Base-by-base conservation (phyloP, 1,284 basidiomycete species). In the Boletus sp. region DNA sequence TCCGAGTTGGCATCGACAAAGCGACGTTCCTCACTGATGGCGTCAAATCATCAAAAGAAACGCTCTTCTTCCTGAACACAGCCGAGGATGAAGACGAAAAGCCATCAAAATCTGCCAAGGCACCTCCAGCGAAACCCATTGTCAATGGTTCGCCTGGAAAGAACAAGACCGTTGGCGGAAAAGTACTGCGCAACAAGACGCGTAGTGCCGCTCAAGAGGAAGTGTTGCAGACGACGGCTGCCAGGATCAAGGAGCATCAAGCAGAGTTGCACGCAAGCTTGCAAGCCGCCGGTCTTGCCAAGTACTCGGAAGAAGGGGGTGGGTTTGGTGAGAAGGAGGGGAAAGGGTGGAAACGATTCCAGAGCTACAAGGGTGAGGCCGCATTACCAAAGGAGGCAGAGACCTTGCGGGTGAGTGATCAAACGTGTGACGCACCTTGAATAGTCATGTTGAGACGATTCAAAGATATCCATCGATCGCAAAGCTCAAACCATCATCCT, bases 351-450 rank as follows among this genome's bases (percentile, higher is more conserved):
- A 29, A 29, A 13, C 27, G 13, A 55, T 99, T 97, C 72, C 93
- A 94, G 72, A 95, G 92, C 59, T 99, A 98, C 71, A 94, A 93
- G 69, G 87, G 94, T 32, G 95, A 98, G 65, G 88, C 81, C 19
- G 91, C 87, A 50, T 70, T 99, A 27, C 96, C 96, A 1, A 75
- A 77, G 33, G 84, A 91, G 49, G 82, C 84, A 3, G 88, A 93
- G 53, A 78, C 76, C 53, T 68, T 92, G 48, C 74, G 86, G 62
- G 91, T 92, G 66, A 61, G 82, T 71, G 12, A 14, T 26, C 29
- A 41, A 42, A 4, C 8, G 41, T 44, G 25, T 22, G 10, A 84
- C 95, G 95, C 68, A 84, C 36, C 8, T 16, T 12, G 30, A 30
- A 19, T 10, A 7, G 39, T 46, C 9, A 26, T 49, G 32, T 46